These are phyloP conservation scores for Salix viminalis DNA, from an alignment of 345 rosid genomes.

Conservation along the genomic window DNA sequence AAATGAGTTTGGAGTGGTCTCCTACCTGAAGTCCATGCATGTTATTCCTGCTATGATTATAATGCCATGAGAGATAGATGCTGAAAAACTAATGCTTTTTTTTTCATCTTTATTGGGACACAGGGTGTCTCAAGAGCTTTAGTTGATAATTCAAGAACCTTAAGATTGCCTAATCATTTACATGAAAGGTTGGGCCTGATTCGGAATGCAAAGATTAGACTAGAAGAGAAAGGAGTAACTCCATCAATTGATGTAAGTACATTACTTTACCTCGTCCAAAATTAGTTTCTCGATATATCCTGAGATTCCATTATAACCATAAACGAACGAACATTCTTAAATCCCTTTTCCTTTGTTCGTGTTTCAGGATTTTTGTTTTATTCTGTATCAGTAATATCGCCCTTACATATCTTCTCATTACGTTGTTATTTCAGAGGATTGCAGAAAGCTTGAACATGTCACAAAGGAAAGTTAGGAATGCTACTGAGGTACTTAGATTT, in stretches of 20 bases:
- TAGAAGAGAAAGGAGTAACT: conserved; percentile 76
- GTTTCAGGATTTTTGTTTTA: not conserved
- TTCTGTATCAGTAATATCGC: not conserved
- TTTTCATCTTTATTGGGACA: conserved; percentile 7
- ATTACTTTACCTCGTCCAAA: not conserved
- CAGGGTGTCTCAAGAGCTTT: conserved; percentile 93
- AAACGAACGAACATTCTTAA: not conserved
- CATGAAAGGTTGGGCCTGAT: conserved; percentile 82
- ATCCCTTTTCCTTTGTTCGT: not conserved
- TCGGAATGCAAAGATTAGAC: conserved; percentile 79
- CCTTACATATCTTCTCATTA: not conserved
- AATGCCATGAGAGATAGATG: conserved; percentile 3
- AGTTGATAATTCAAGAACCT: conserved; percentile 78
- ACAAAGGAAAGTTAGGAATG: conserved; percentile 85
- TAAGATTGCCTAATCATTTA: conserved; percentile 79
- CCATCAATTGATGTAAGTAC: conserved; percentile 84
- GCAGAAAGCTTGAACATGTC: conserved; percentile 88
- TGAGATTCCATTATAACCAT: not conserved
- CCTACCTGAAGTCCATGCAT: not conserved
- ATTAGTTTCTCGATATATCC: not conserved
- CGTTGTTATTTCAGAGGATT: conserved; percentile 55
- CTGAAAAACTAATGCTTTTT: conserved; percentile 10
- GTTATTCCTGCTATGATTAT: not conserved
- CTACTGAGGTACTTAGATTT: conserved; percentile 63
- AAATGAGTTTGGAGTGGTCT: not conserved